Base-by-base conservation (phyloP, 495 filamentous ascomycete genomes). In the Penicillium salamii region DNA sequence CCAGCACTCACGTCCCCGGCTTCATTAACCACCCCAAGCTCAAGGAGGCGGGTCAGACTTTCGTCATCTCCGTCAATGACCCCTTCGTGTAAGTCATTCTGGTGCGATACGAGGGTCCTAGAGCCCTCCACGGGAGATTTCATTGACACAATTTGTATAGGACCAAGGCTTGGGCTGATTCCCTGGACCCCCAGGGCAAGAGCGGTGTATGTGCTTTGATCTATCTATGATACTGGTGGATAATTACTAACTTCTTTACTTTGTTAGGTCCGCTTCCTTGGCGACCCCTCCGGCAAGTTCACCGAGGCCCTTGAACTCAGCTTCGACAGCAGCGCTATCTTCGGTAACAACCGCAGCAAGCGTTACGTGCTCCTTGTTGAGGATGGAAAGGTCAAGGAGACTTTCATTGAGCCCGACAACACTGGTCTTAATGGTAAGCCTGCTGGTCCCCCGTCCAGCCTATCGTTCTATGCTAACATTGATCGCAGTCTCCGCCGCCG, bases 61-160 rank as follows among this genome's bases (percentile, higher is more conserved):
- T 92, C 53, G 90, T 97, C 20, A 84, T 98, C 42, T 78, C 84
- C 19, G 90, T 97, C 65, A 98, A 98, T 70, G 93, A 98, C 66
- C 82, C 91, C 21, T 97, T 97, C 69, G 93, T 97, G 83, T 95
- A 80, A 74, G 87, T 14, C 4, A 31, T 1, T 32, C 9, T 23
- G 26, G 29, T 21, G 26, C 26, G 45, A 12, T 55, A 37, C 42
- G 35, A 36, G 38, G 13, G 29, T 4, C 17, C 11, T 3, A 18
- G 43, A 39, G 13, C 19, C 19, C 7, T 14, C n/a, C 24, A 26
- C n/a, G 14, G 12, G 11, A 18, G 7, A 21, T 4, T 50, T 18
- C 24, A 19, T 38, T 45, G 33, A 48, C 42, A 12, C 39, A 24
- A 21, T 33, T 50, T 18, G 37, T 38, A 47, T 29, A 92, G 88